phyloP scores from a whole-genome alignment of 495 filamentous ascomycete species.

The Penicillium pancosmium region DNA sequence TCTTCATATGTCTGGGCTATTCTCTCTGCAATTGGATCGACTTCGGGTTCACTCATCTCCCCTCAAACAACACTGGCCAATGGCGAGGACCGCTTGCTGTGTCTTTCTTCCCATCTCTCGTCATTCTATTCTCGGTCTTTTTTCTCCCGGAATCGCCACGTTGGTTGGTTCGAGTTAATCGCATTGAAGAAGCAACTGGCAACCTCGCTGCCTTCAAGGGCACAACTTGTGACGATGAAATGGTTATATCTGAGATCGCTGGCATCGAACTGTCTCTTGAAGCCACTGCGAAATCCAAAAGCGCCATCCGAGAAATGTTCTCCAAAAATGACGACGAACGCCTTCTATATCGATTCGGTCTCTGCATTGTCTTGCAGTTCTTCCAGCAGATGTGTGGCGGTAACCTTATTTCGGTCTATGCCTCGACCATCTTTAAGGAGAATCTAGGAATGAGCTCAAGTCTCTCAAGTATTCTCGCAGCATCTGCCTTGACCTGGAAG shows the following conservation, averaged over 20 bases:
- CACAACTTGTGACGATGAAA: constrained; percentile 20
- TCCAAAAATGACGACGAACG: constrained; percentile 27
- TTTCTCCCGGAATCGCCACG: constrained; percentile 66
- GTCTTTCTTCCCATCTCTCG: constrained; percentile 62
- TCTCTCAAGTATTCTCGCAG: constrained; percentile 26
- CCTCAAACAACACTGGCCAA: constrained; percentile 34
- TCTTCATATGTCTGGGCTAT: constrained; percentile 56
- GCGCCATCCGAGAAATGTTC: constrained; percentile 23
- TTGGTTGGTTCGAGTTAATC: constrained; percentile 58
- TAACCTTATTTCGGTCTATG: constrained; percentile 32
- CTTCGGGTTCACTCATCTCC: constrained; percentile 44
- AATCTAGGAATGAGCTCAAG: constrained; percentile 23
- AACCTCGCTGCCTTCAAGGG: constrained; percentile 34
- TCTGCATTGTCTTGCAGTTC: constrained; percentile 43
- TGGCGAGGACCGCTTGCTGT: constrained; percentile 52
- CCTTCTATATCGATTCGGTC: constrained; percentile 31
- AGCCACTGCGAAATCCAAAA: constrained; percentile 22
- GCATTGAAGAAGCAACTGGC: constrained; percentile 51
- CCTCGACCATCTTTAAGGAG: constrained; percentile 30
- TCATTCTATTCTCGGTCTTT: constrained; percentile 60
- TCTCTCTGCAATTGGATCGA: constrained; percentile 44
- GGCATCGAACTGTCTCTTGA: constrained; percentile 41
- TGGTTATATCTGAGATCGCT: constrained; percentile 33
- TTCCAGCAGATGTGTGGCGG: constrained; percentile 36
- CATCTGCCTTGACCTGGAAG: constrained; percentile 49